Base-by-base conservation (phyloP, 805 yeast species). In the Groenewaldozyma salmanticensis region DNA sequence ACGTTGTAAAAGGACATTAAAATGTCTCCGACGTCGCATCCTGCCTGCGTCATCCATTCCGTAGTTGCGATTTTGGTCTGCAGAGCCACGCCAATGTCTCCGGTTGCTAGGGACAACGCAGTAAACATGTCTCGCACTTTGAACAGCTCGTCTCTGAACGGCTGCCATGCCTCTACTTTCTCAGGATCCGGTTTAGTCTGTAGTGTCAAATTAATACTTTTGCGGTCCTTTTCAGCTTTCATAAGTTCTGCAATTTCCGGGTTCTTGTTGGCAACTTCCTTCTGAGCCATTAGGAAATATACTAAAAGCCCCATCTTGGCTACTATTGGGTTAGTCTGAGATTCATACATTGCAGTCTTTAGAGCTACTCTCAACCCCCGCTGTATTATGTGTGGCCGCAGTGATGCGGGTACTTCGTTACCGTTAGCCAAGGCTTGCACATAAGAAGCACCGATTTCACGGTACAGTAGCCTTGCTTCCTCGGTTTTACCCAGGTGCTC, bases 141-240 rank as follows among this genome's bases (percentile, higher is more conserved):
- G 57, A 87, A 79, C 47, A 81, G 72, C 52, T 86, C 95, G 43
- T 81, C 84, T 29, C 78, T 66, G 57, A 83, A 87, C 2, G 80
- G 81, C 41, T 74, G 27, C 57, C 56, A 53, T 2, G 56, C 50
- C n/a, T 40, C 51, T 5, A 39, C 33, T 27, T 45, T 43, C 38
- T 43, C 22, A 15, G n/a, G 40, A 19, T 9, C 33, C 29, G 15
- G 27, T 32, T 48, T 53, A 16, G 41, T 20, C 6, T 40, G 39
- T 4, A 52, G 24, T 5, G 39, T 33, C 21, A 51, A 35, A 36
- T 41, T 38, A 20, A 50, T 36, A 5, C 35, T 29, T 3, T 19
- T 41, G 29, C 45, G 33, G 35, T 31, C 27, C 42, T 48, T 46
- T 21, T 46, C 50, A 3, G 38, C 39, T 17, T 44, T 45, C 24